Evolutionary conservation across 2,329 filamentous ascomycete species (phyloP).

Genomic region (Ampelomyces quisqualis): DNA sequence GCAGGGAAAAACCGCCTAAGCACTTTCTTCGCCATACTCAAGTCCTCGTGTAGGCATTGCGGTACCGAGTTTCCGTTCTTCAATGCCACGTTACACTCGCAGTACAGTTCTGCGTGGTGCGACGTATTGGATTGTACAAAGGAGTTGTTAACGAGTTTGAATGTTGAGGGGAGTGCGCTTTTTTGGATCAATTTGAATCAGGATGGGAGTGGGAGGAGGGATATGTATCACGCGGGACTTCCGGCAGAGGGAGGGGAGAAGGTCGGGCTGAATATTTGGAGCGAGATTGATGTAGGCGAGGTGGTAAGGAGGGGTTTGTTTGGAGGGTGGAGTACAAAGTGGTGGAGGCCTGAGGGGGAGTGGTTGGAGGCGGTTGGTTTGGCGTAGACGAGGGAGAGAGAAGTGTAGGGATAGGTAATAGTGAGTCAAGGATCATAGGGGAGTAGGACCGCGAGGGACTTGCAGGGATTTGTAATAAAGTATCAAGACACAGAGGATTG

Average conservation of each 20-base stretch:
- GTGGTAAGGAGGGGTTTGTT: too few relatives aligned
- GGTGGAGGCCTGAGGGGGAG: too few relatives aligned
- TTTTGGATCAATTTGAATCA: slow-evolving; percentile 61
- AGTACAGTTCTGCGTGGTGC: not conserved
- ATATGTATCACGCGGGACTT: slow-evolving; percentile 59
- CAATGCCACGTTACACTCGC: not conserved
- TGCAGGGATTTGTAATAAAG: too few relatives aligned
- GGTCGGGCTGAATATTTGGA: slow-evolving; percentile 64
- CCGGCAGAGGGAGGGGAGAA: slow-evolving; percentile 57
- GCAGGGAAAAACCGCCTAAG: slow-evolving; percentile 22
- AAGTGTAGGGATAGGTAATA: too few relatives aligned
- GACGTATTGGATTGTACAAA: not conserved
- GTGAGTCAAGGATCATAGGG: too few relatives aligned
- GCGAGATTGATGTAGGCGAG: too few relatives aligned
- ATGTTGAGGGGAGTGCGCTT: slow-evolving; percentile 57
- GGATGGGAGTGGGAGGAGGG: slow-evolving; percentile 38
- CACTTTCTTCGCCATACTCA: slow-evolving; percentile 21
- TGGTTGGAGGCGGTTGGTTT: too few relatives aligned
- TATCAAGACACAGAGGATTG: too few relatives aligned
- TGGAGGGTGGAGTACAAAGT: too few relatives aligned
- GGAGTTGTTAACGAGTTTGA: slow-evolving; percentile 49
- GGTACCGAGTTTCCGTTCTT: not conserved
- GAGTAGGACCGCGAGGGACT: too few relatives aligned
- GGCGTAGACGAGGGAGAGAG: too few relatives aligned
- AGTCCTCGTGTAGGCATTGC: not conserved